Evolutionary conservation across 108 stramenopile species (phyloP).

Genomic region (Skeletonema tropicum): DNA sequence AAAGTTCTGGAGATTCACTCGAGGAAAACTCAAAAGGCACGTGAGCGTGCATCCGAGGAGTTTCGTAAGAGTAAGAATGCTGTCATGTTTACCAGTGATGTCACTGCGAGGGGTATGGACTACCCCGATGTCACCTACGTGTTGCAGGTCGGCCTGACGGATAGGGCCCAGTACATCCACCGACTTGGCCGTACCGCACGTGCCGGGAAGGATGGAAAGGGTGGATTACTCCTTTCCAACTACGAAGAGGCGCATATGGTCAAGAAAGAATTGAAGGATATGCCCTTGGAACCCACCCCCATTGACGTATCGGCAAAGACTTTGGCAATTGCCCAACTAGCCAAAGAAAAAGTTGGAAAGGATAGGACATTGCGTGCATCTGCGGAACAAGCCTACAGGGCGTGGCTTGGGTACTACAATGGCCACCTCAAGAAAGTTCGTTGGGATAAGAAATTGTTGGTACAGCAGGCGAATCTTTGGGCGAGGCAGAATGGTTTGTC

Average conservation of each 20-base stretch:
- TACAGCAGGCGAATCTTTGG: conserved; percentile 49
- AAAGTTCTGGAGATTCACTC: conserved; percentile 87
- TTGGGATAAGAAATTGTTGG: conserved; percentile 31
- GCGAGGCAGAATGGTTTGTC: conserved; percentile 50
- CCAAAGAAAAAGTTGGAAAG: neutral
- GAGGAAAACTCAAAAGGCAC: conserved; percentile 74
- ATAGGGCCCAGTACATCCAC: conserved; percentile 90
- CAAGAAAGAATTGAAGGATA: conserved; percentile 45
- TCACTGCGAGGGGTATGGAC: conserved; percentile 89
- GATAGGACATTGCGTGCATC: conserved; percentile 37
- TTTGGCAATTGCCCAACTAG: neutral
- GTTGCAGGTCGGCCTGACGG: conserved; percentile 80
- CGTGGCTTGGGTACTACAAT: conserved; percentile 86
- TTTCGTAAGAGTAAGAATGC: conserved; percentile 58
- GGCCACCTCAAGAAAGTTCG: conserved; percentile 40
- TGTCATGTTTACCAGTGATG: conserved; percentile 83
- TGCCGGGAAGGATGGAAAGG: conserved; percentile 71
- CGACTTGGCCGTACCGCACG: conserved; percentile 93
- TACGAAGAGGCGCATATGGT: conserved; percentile 56
- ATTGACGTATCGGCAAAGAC: conserved; percentile 20
- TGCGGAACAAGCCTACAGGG: conserved; percentile 50
- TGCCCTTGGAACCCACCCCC: conserved; percentile 40
- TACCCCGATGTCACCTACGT: conserved; percentile 83
- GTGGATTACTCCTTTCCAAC: conserved; percentile 53
- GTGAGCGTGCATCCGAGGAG: conserved; percentile 61